phyloP scores from a whole-genome alignment of 306 rosid species.

The Castanospermum australe region DNA sequence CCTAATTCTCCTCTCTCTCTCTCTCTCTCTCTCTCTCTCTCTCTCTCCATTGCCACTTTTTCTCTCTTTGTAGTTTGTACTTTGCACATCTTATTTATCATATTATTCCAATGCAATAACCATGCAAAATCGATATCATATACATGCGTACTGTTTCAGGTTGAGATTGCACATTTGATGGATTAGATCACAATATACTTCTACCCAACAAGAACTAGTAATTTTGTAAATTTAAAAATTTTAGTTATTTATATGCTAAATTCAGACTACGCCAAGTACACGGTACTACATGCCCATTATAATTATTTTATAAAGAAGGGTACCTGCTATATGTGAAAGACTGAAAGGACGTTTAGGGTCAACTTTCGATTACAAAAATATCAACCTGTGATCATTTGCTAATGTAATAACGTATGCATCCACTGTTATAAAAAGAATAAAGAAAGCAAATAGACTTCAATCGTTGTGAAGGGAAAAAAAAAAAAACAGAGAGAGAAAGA shows the following conservation, averaged over 20 bases:
- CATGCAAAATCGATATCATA: no score
- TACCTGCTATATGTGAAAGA: neutral
- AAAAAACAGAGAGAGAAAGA: neutral
- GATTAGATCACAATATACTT: neutral
- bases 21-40: neutral
- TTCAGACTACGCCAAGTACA: neutral
- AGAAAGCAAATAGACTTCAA: neutral
- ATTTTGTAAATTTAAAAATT: neutral
- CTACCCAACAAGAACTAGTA: neutral
- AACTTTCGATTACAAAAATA: slow-evolving; percentile 3
- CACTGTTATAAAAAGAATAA: neutral
- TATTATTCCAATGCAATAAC: no score
- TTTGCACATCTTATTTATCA: neutral
- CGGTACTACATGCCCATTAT: neutral
- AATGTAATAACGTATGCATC: neutral
- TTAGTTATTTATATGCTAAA: neutral
- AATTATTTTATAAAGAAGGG: neutral
- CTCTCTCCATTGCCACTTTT: neutral
- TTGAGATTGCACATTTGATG: neutral
- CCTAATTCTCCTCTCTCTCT: neutral
- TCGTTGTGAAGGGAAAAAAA: neutral
- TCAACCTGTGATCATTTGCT: neutral
- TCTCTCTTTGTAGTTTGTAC: no score
- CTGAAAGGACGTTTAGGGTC: neutral
- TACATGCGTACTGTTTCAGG: neutral